A percentile compares a stretch with the other conserved stretches of the same genome.
These are phyloP conservation scores for Lentinula novae-zelandiae DNA, from an alignment of 1,284 basidiomycete species.

Conservation along the genomic window DNA sequence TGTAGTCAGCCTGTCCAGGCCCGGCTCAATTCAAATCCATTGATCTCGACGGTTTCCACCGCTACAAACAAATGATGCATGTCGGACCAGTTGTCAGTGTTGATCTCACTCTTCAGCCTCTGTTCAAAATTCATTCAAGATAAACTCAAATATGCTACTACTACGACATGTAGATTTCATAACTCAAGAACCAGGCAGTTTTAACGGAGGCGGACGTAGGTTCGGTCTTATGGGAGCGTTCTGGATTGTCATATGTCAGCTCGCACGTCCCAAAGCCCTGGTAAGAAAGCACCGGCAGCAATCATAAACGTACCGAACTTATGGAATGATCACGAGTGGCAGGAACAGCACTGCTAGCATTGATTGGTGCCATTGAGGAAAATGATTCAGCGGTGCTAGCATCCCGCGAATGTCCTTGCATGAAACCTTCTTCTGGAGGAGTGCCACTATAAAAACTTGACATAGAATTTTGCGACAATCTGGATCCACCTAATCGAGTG, in stretches of 20 bases:
- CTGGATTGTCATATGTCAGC: conserved; percentile 8
- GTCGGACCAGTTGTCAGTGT: not conserved
- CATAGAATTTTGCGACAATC: conserved; percentile 23
- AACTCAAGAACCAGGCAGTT: conserved; percentile 14
- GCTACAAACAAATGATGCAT: not conserved
- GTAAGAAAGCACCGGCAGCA: not conserved
- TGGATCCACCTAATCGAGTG: not conserved
- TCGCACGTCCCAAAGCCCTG: conserved; percentile 8
- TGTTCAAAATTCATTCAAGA: not conserved
- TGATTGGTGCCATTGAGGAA: conserved; percentile 23
- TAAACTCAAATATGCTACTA: not conserved
- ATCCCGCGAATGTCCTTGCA: conserved; percentile 3
- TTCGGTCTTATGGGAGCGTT: conserved; percentile 26
- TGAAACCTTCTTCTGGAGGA: conserved; percentile 9
- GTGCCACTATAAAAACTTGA: conserved; percentile 29
- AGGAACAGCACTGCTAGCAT: conserved; percentile 9
- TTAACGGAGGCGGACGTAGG: conserved; percentile 25
- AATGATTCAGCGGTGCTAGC: conserved; percentile 5
- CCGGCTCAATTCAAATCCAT: not conserved
- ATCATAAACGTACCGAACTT: conserved; percentile 8
- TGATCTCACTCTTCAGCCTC: too few species aligned
- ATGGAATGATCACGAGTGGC: conserved; percentile 4
- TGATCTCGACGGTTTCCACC: not conserved
- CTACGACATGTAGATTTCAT: not conserved
- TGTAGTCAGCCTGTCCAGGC: not conserved